Base-by-base conservation (phyloP, 1,284 basidiomycete genomes). In the Ustilago shanxiensis region DNA sequence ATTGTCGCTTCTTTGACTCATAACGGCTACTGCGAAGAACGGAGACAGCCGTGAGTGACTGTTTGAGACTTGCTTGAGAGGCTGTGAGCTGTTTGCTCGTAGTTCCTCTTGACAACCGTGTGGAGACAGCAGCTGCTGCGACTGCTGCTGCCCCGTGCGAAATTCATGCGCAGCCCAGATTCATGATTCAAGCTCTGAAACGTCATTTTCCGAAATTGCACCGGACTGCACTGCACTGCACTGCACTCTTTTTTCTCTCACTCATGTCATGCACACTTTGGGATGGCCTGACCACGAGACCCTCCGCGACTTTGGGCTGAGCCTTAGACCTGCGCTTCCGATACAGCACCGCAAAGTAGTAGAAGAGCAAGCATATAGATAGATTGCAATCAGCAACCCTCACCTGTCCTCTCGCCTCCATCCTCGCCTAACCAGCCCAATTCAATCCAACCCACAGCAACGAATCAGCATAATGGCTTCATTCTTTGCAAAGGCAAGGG, bases 401-500 rank as follows among this genome's bases (percentile, higher is more conserved):
- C 16, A 22, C 22, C 22, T 37, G n/a, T 16, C 22, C 22, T 29
- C n/a, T 24, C 28, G 18, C 45, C 52, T 44, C 20, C 41, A 54
- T 28, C 39, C 44, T n/a, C n/a, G n/a, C n/a, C n/a, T n/a, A n/a
- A n/a, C n/a, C n/a, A n/a, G n/a, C n/a, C n/a, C n/a, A n/a, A 33
- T 45, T 60, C 62, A 31, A n/a, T n/a, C 2, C 26, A 51, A 55
- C 16, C 35, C 4, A 26, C 37, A 41, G 13, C 35, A 55, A 10
- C 39, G n/a, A 56, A 7, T 10, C 35, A 10, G 33, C 22, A 6
- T 31, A 59, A 82, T 82, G 80, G 57, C 80, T 6, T 79, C 77
- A 20, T 82, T 83, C 71, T 79, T 83, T 49, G 70, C 78, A 35
- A 77, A 79, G 26, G 81, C 80, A 2, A 55, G 77, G 22, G 81